Evolutionary conservation across 257 asterid species (phyloP), one percentile per base, ranked within the genome.

Genomic region (Solanum verrucosum): DNA sequence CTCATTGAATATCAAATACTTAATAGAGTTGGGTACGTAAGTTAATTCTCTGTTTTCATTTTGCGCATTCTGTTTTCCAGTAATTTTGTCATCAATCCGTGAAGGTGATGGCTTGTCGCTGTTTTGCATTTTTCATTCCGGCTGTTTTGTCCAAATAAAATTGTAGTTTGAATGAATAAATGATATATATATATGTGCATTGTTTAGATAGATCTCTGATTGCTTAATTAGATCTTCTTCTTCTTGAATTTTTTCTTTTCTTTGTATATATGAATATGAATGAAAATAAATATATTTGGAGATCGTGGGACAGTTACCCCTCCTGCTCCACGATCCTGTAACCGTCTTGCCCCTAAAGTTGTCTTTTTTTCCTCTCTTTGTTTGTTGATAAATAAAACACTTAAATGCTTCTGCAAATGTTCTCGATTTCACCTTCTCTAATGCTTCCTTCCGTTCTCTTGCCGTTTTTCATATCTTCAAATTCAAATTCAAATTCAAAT

Each of bases 141-240:
- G 4, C 63, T 52, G 23, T 75, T 75, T 38, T 77, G 6, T 63
- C 70, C 70, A 4, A 63, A n/a, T n/a, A n/a, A n/a, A 63, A 23
- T 63, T 63, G 15, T 63, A 23, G 5, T 60, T 10, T n/a, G 71
- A 63, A 63, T 59, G n/a, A 20, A 59, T 20, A 59, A 18, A 44
- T 44, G 52, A 44, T 44, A 42, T 42, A 38, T 37, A 6, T 7
- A 37, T 37, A 7, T 21, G 68, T 5, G 23, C 85, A 27, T 27
- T 40, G 12, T 23, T 75, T 38, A 37, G 16, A 16, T 34, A 71
- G 82, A 46, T 74, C 87, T 37, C 6, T 77, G 84, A 11, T 11
- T 90, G 52, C 83, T 73, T 86, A 42, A 10, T 40, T 40, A 86
- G 91, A 89, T 91, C 90, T 91, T 91, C 88, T 90, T 87, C 85